Percentiles rank a stretch among this genome's conserved stretches.
Evolutionary conservation across 345 rosid species (phyloP).

Genomic region (Sonneratia caseolaris): DNA sequence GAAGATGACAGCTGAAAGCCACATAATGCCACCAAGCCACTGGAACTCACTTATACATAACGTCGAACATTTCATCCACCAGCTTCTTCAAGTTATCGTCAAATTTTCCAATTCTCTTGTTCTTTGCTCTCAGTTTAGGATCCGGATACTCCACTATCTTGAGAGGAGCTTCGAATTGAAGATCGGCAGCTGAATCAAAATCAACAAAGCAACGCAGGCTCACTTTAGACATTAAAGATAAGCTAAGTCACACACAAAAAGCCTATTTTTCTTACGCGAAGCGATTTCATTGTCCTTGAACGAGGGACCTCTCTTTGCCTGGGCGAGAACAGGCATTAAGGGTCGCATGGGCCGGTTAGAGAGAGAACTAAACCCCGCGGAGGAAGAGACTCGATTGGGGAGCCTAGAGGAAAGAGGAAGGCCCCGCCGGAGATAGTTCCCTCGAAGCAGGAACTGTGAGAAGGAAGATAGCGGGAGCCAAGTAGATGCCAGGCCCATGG

Average conservation of each 20-base stretch:
- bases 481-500: constrained; percentile 37
- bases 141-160: constrained; percentile 83
- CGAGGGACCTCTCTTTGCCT: constrained; percentile 35
- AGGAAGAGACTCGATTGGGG: constrained; percentile 14
- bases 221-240: neutral
- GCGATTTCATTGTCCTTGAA: constrained; percentile 31
- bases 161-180: constrained; percentile 62
- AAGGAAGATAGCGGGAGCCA: constrained; percentile 10
- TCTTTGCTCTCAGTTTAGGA: constrained; percentile 63
- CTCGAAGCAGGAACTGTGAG: constrained; percentile 15
- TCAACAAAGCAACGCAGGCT: neutral
- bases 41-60: constrained; percentile 84
- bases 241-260: neutral
- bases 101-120: constrained; percentile 58
- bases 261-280: constrained; percentile 29
- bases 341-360: constrained; percentile 18
- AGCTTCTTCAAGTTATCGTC: constrained; percentile 71
- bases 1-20: neutral
- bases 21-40: neutral
- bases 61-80: constrained; percentile 77
- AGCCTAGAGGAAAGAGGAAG: constrained; percentile 17
- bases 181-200: constrained; percentile 41
- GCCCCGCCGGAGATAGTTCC: constrained; percentile 24
- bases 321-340: constrained; percentile 21
- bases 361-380: constrained; percentile 20